Base-by-base conservation (phyloP, 345 rosid genomes). In the Hypericum perforatum region DNA sequence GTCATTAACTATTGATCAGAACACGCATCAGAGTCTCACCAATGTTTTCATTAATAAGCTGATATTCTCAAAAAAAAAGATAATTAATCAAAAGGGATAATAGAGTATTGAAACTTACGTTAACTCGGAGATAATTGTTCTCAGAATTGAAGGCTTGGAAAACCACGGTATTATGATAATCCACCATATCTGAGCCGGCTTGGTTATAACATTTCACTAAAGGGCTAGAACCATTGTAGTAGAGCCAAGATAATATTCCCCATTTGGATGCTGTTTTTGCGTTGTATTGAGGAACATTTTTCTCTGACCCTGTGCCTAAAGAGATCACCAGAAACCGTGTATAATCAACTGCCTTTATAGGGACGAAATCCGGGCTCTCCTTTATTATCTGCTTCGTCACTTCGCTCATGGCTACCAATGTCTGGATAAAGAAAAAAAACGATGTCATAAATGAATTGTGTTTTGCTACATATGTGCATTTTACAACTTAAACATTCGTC, bases 191-290 rank as follows among this genome's bases (percentile, higher is more conserved):
- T 0, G 66, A 63, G 49, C 76, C 58, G 5, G 82, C 82, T 49
- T 76, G 71, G 16, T 50, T 14, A 39, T 61, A 77, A 41, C 75
- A 76, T 52, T 80, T 80, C 6, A 85, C 40, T 37, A 88, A 11
- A 0, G 96, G 94, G 51, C 74, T 66, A 12, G 69, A 41, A 5
- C 80, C 85, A 7, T 71, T n/a, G 7, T 77, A 52, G 16, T 62
- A 70, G 46, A 82, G 15, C 96, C 96, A 88, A 16, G 58, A 42
- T 47, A 78, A 53, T 22, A 76, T 47, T 7, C 96, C 94, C 94
- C 96, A 82, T 44, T 78, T 80, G 0, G 90, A 66, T 45, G 81
- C 69, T 52, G 41, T 69, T 54, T 65, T 61, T 0, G 88, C 72
- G 9, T 32, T 48, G 67, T 75, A 88, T 11, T 72, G 80, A 16